phyloP scores from a whole-genome alignment of 1,284 basidiomycete genomes.

The Gymnopus androsaceus region DNA sequence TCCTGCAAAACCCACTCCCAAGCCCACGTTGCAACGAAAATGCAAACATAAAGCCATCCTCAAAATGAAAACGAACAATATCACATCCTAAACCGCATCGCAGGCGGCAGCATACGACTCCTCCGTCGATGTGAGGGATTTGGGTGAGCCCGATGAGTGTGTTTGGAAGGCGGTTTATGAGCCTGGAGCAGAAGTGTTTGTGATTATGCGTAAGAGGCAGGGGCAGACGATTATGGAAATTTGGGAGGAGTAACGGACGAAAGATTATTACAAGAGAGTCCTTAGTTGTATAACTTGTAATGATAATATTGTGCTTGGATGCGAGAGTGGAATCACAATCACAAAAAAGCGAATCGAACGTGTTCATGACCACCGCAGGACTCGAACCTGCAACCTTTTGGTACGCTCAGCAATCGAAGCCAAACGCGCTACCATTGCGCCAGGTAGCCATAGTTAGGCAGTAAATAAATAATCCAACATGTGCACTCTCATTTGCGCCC shows the following conservation, averaged over 20 bases:
- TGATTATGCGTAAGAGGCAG: slow-evolving; percentile 80
- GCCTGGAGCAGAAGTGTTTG: slow-evolving; percentile 50
- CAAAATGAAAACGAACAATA: slow-evolving; percentile 33
- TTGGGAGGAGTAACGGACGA: no score
- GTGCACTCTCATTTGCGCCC: no score
- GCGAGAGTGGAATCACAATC: no score
- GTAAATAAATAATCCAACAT: no score
- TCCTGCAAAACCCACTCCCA: slow-evolving; percentile 15
- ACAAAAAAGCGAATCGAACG: neutral
- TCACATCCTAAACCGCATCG: slow-evolving; percentile 49
- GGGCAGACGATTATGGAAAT: slow-evolving; percentile 92
- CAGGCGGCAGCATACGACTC: slow-evolving; percentile 93
- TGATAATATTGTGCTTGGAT: no score
- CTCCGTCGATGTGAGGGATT: slow-evolving; percentile 80
- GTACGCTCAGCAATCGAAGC: slow-evolving; percentile 71
- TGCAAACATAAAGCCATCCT: slow-evolving; percentile 7
- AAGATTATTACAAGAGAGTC: no score
- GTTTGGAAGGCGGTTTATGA: slow-evolving; percentile 86
- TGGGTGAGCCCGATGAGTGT: slow-evolving; percentile 76
- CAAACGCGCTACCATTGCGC: slow-evolving; percentile 88
- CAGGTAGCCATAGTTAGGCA: slow-evolving; percentile 67
- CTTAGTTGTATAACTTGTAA: no score
- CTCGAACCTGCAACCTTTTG: slow-evolving; percentile 90
- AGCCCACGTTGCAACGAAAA: no score
- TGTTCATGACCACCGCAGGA: slow-evolving; percentile 72